These are phyloP conservation scores for Cairneyella variabilis DNA, from an alignment of 495 filamentous ascomycete genomes.

Conservation along the genomic window DNA sequence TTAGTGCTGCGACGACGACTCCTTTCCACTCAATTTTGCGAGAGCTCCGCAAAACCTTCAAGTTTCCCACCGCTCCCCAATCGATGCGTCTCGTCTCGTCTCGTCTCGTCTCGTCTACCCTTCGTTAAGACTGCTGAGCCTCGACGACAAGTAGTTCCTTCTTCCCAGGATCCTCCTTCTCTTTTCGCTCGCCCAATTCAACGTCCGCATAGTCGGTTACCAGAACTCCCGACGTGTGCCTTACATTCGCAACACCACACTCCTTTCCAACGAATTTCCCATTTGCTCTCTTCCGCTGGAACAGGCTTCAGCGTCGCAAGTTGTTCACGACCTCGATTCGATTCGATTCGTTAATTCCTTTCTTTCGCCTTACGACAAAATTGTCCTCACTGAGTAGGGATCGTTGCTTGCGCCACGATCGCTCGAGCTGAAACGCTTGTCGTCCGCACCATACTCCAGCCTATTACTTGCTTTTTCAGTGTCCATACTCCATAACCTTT, in stretches of 20 bases:
- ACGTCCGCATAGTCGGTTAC: too few species aligned
- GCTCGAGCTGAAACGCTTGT: constrained; percentile 18
- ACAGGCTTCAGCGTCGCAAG: neutral
- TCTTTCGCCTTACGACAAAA: neutral
- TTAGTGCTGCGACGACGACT: too few species aligned
- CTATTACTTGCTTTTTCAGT: constrained; percentile 12
- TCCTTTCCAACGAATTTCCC: neutral
- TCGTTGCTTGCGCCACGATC: constrained; percentile 10
- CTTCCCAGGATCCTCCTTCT: too few species aligned
- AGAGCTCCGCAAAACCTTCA: too few species aligned
- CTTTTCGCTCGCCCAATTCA: too few species aligned
- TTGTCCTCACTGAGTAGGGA: constrained; percentile 14
- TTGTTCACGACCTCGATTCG: neutral
- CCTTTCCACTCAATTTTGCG: too few species aligned
- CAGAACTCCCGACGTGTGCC: too few species aligned
- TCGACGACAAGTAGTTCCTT: too few species aligned
- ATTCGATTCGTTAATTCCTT: constrained; percentile 10
- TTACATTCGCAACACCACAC: neutral
- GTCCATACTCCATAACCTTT: constrained; percentile 20
- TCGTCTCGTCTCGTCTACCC: too few species aligned
- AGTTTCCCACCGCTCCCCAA: too few species aligned
- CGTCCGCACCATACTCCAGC: constrained; percentile 16
- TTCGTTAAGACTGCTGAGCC: too few species aligned
- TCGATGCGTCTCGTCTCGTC: too few species aligned
- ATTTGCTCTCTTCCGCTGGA: neutral